These are phyloP conservation scores for Epichloe typhina DNA, from an alignment of 2,329 filamentous ascomycete genomes.

Conservation along the genomic window DNA sequence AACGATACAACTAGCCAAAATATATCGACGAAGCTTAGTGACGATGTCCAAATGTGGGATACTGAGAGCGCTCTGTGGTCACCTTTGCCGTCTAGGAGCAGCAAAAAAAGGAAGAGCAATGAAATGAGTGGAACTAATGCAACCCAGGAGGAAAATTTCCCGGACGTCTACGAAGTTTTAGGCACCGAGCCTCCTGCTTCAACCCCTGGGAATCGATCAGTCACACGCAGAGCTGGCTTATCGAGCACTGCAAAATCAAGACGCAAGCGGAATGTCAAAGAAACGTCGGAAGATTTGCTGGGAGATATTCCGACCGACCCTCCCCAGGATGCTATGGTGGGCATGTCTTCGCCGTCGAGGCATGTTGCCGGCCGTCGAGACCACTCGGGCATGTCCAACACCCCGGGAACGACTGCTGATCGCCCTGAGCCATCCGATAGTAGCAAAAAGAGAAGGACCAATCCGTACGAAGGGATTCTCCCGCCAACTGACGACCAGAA, in stretches of 20 bases:
- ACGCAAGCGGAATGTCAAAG: constrained; percentile 9
- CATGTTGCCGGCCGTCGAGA: constrained; percentile 7
- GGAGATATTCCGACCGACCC: not conserved
- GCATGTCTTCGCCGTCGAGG: constrained; percentile 16
- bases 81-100: constrained; percentile 23
- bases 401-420: constrained; percentile 8
- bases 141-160: constrained; percentile 33
- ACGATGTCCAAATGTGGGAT: constrained; percentile 28
- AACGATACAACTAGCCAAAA: constrained; percentile 21
- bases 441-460: constrained; percentile 9
- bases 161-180: constrained; percentile 38
- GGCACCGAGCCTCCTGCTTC: constrained; percentile 26
- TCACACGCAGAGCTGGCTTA: constrained; percentile 10
- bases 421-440: constrained; percentile 1
- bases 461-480: constrained; percentile 4
- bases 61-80: constrained; percentile 27
- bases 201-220: constrained; percentile 18
- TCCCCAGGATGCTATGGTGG: constrained; percentile 9
- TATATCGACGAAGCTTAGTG: constrained; percentile 22
- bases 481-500: constrained; percentile 6
- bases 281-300: constrained; percentile 1
- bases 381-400: not conserved
- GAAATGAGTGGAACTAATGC: constrained; percentile 28
- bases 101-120: constrained; percentile 38
- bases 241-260: constrained; percentile 9